Base-by-base conservation (phyloP, 2,329 filamentous ascomycete species). In the Trichoderma citrinoviride region DNA sequence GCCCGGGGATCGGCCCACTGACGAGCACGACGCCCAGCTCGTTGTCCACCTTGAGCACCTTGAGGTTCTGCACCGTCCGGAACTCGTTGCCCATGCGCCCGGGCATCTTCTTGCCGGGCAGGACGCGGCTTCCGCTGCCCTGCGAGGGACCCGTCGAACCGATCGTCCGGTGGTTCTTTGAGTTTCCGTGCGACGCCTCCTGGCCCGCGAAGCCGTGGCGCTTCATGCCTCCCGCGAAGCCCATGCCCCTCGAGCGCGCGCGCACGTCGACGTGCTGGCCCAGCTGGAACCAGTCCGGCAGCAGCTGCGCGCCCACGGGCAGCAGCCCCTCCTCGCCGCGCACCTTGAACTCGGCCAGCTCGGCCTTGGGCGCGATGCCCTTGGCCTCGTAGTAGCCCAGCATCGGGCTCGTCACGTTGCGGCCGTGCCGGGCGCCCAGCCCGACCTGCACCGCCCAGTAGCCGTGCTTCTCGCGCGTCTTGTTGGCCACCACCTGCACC, bases 151-250 rank as follows among this genome's bases (percentile, higher is more conserved):
- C 95, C 7, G 90, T 85, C 40, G 92, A 94, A 83, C 95, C 95
- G 80, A 97, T 91, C 29, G 91, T 91, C 74, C 95, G 87, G 83
- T 99, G 95, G 74, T 92, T 93, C 80, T 93, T 88, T 74, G 93
- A 97, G 80, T 96, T 94, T 85, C 95, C 95, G 85, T 99, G 95
- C 71, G 89, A 93, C 65, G 92, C 91, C 71, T 88, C 90, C 81
- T 99, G 95, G 72, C 95, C 95, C 33, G 82, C 77, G 78, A 95
- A 98, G 40, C 93, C 93, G 80, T 94, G 91, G 71, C 91, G 85
- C 87, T 99, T 99, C 95, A 99, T 99, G 70, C 92, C 95, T 85
- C 95, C 95, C 10, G 90, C 92, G 76, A 97, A 99, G 7, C 95
- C 95, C 86, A 92, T 94, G 61, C 95, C 95, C 75, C 91, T 87